phyloP scores from a whole-genome alignment of 768 basidiomycete species.

The Hygrophoropsis aurantiaca region DNA sequence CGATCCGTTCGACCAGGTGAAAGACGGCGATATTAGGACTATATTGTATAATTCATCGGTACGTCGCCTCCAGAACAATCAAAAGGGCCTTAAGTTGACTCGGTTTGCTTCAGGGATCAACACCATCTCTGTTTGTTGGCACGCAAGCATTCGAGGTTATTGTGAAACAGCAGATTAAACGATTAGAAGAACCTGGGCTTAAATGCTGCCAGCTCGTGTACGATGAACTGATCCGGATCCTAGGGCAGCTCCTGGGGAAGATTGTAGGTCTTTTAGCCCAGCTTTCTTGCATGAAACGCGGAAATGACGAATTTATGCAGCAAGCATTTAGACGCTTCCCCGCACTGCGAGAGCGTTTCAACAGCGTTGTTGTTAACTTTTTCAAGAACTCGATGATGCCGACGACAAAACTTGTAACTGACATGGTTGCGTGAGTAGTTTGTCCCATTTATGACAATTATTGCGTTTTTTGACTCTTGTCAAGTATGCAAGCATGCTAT shows the following conservation, averaged over 20 bases:
- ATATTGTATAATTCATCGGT: constrained; percentile 98
- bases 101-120: constrained; percentile 69
- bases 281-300: too few relatives aligned
- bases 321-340: constrained; percentile 96
- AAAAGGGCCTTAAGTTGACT: neutral
- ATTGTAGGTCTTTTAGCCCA: constrained; percentile 69
- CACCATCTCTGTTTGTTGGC: constrained; percentile 94
- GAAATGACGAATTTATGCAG: constrained; percentile 42
- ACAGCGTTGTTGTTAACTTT: constrained; percentile 92
- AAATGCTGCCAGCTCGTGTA: constrained; percentile 97
- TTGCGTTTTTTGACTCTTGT: neutral
- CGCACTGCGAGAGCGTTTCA: constrained; percentile 95
- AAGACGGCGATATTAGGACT: constrained; percentile 95
- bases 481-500: constrained; percentile 96
- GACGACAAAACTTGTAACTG: constrained; percentile 90
- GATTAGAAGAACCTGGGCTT: constrained; percentile 89
- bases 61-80: constrained; percentile 29
- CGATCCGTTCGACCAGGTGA: constrained; percentile 98
- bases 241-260: constrained; percentile 87
- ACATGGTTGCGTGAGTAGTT: constrained; percentile 81
- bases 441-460: neutral
- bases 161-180: constrained; percentile 98
- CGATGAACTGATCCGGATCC: constrained; percentile 95
- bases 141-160: constrained; percentile 98
- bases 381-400: constrained; percentile 94